Base-by-base conservation (phyloP, 1,139 yeast genomes). In the Suzukiozyma palmioleophila region DNA sequence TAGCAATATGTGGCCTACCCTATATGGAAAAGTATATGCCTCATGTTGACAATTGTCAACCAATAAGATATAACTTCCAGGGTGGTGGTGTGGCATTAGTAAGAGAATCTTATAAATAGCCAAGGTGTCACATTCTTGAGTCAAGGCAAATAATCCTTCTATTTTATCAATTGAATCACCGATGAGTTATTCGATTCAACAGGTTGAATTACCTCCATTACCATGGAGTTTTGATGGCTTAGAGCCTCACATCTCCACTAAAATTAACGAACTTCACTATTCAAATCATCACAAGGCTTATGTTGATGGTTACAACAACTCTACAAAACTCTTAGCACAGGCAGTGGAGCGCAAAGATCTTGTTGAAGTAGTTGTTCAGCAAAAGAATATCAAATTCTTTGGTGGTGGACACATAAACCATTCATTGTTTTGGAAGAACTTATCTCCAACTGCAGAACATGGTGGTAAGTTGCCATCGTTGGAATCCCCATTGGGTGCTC, bases 341-440 rank as follows among this genome's bases (percentile, higher is more conserved):
- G 71, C 71, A 41, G 51, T 59, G 43, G 51, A 57, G 33, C 60
- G 62, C 39, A 69, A 69, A 8, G 71, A 68, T 40, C 66, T 67
- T 39, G 61, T 59, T 47, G 57, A 59, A 42, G 59, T 66, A 43
- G 56, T 67, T 35, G 68, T 57, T 41, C 56, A 66, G 45, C 68
- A 64, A 43, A 64, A 66, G 45, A 56, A 57, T 43, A 65, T 69
- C 58, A 67, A 66, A 45, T 69, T 69, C 58, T 66, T 66, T 45
- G 73, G 72, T 39, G 74, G 74, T 37, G 74, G 75, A 26, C 66
- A 67, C 57, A 64, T 67, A 40, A 69, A 69, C 60, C 74, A 69
- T 45, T 58, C 63, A 39, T 59, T 67, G 44, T 68, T 68, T 59
- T 69, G 73, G 73, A 67, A 68, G 51, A 66, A 59, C 46, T 66